Evolutionary conservation across 495 filamentous ascomycete species (phyloP), one percentile per base, ranked within the genome.

Genomic region (Parathielavia appendiculata): DNA sequence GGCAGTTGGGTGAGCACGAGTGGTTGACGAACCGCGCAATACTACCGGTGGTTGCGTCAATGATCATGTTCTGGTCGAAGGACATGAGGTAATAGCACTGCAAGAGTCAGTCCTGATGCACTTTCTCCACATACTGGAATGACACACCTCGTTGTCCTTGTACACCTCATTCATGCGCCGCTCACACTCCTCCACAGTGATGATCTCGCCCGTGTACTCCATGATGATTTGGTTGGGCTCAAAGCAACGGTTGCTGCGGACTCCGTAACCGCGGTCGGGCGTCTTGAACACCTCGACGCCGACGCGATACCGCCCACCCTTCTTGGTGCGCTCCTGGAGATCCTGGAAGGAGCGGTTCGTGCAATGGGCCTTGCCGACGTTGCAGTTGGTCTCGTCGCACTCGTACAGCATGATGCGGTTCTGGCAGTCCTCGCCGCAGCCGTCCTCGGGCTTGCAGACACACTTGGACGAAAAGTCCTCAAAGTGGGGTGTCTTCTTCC

Each of bases 21-120:
- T 98, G 93, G 66, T 98, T 98, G 71, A 97, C 91, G 75, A 98
- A 98, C 56, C 93, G 86, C 61, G 93, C 95, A 71, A 97, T 95
- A 56, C 89, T 93, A 63, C 93, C 93, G 52, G 89, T 86, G 48
- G 92, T 97, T 22, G 92, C 93, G 73, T 98, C 93, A 61, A 98
- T 95, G 66, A 97, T 96, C 89, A 97, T 95, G 74, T 92, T 91
- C 70, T 97, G 91, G 66, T 97, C 90, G 69, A 97, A 96, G 39
- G 89, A 89, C 93, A 98, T 98, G 45, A 98, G 75, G 71, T 98
- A 98, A 65, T 96, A 97, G 70, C 89, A 92, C 90, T 96, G 68
- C 45, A 64, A 47, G 14, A 52, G 59, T 68, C 46, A 71, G 61
- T 40, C 62, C n/a, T 9, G 57, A 14, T n/a, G 16, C 26, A 44